Percentiles rank a stretch among this genome's conserved stretches.
Evolutionary conservation across 345 rosid genomes (phyloP).

Genomic region (Passiflora organensis): DNA sequence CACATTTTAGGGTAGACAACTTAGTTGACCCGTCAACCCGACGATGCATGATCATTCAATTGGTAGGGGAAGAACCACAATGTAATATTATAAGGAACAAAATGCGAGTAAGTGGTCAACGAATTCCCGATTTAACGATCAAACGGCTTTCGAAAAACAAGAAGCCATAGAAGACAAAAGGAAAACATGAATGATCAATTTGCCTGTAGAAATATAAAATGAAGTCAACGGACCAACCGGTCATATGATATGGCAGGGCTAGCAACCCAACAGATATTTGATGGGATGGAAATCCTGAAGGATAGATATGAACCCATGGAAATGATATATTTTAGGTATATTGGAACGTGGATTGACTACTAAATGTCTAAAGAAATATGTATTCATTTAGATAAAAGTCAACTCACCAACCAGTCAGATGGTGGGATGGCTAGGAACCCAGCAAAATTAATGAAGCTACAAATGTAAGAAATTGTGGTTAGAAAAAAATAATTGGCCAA

Average conservation of each 20-base stretch:
- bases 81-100: too few relatives aligned
- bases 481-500: too few relatives aligned
- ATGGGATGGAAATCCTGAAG: background rate
- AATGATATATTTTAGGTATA: background rate
- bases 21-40: too few relatives aligned
- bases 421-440: background rate
- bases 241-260: slow-evolving; percentile 16
- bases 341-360: background rate
- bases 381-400: background rate
- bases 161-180: too few relatives aligned
- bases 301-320: background rate
- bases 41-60: too few relatives aligned
- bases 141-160: too few relatives aligned
- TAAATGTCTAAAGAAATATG: background rate
- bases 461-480: too few relatives aligned
- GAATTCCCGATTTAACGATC: too few relatives aligned
- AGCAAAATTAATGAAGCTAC: background rate
- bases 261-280: background rate
- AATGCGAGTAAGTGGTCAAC: too few relatives aligned
- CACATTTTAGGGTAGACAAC: too few relatives aligned
- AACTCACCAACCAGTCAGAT: background rate
- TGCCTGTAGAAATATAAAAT: background rate
- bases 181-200: too few relatives aligned
- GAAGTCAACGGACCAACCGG: slow-evolving; percentile 14
- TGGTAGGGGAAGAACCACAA: too few relatives aligned